phyloP scores from a whole-genome alignment of 352 stramenopile species.

The Elongisporangium prolatum region DNA sequence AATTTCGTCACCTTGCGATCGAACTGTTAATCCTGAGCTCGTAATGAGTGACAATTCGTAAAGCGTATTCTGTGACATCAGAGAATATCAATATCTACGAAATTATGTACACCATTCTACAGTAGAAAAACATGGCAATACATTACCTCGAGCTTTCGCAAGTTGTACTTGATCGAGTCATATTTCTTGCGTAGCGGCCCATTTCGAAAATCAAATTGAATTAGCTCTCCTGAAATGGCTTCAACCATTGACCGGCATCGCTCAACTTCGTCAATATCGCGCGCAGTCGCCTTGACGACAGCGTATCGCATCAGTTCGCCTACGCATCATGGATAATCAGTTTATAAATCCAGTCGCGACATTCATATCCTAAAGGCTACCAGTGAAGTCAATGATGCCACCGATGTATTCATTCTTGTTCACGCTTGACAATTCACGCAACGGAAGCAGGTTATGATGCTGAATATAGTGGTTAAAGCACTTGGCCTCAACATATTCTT shows the following conservation, averaged over 20 bases:
- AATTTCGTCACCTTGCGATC: conserved; percentile 21
- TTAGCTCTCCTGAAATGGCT: conserved; percentile 84
- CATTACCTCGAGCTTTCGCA: conserved; percentile 88
- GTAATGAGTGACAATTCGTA: conserved; percentile 92
- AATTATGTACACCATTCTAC: too few species aligned
- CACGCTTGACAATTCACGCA: conserved; percentile 44
- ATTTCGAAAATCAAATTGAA: conserved; percentile 95
- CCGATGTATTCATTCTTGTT: conserved; percentile 91
- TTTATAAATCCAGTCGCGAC: not conserved
- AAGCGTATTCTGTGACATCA: conserved; percentile 74
- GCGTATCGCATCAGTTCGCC: conserved; percentile 88
- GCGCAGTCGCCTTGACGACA: conserved; percentile 82
- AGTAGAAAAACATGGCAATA: too few species aligned
- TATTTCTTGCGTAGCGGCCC: conserved; percentile 90
- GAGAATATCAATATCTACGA: not conserved
- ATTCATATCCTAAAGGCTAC: conserved; percentile 22
- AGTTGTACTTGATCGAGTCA: conserved; percentile 93
- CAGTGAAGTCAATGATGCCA: conserved; percentile 93
- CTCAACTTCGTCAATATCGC: conserved; percentile 80
- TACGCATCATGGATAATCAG: conserved; percentile 13
- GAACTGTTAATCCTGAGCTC: conserved; percentile 46
- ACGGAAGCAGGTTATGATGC: conserved; percentile 44
- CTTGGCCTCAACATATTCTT: conserved; percentile 94
- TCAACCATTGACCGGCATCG: conserved; percentile 81
- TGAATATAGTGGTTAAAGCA: conserved; percentile 88